Evolutionary conservation across 1,284 basidiomycete genomes (phyloP).

Genomic region (Cystobasidiaceae sp.): DNA sequence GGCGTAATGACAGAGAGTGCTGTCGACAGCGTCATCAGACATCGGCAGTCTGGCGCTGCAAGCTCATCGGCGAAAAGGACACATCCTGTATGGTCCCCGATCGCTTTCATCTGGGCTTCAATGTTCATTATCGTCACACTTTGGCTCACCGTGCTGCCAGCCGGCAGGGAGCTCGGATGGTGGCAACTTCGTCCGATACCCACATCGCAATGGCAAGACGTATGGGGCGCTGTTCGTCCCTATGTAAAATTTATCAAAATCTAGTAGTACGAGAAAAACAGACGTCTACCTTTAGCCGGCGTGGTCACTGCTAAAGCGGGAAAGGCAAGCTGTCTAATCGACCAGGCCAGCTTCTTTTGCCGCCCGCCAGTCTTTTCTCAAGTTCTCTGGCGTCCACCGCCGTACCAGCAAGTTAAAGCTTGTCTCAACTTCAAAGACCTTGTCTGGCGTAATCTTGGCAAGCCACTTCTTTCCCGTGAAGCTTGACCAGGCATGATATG

Average conservation of each 20-base stretch:
- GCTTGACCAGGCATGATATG: slow-evolving; percentile 27
- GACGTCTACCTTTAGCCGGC: neutral
- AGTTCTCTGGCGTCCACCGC: slow-evolving; percentile 1
- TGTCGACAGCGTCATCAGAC: neutral
- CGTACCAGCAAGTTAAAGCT: slow-evolving; percentile 26
- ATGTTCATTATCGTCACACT: neutral
- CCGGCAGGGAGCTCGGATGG: slow-evolving; percentile 19
- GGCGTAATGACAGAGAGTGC: neutral
- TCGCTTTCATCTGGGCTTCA: neutral
- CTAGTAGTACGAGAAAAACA: neutral
- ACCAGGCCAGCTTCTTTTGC: slow-evolving; percentile 9
- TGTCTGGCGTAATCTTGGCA: slow-evolving; percentile 17
- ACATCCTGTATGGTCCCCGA: neutral
- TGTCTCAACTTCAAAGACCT: slow-evolving; percentile 18
- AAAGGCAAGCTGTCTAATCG: neutral
- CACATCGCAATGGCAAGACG: neutral
- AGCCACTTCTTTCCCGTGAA: slow-evolving; percentile 19
- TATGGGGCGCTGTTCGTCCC: neutral
- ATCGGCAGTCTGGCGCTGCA: neutral
- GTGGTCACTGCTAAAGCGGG: neutral
- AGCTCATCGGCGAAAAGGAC: neutral
- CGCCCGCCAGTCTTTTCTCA: slow-evolving; percentile 20
- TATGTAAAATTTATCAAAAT: too few species aligned
- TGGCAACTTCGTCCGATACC: slow-evolving; percentile 15
- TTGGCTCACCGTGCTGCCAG: slow-evolving; percentile 9